phyloP scores from a whole-genome alignment of 139 green algal species.

The Eudorina sp. region DNA sequence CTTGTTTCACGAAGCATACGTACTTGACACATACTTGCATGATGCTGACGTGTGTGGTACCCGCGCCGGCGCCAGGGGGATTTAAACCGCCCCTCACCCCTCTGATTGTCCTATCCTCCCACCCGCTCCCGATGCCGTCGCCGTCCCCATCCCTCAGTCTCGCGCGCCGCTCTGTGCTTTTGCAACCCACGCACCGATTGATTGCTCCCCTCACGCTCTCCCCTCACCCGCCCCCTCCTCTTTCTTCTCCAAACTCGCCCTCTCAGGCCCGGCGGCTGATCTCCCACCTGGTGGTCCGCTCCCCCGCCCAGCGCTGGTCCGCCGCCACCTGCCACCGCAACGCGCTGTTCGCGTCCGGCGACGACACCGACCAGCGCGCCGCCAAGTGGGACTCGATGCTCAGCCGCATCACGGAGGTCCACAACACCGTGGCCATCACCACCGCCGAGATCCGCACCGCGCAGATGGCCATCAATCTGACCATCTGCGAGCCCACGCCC shows the following conservation, averaged over 20 bases:
- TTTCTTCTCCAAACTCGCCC: neutral
- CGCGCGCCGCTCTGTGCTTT: too few relatives aligned
- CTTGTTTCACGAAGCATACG: too few relatives aligned
- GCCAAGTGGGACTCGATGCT: conserved; percentile 31
- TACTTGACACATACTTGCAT: too few relatives aligned
- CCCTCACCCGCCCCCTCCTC: too few relatives aligned
- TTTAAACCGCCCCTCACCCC: too few relatives aligned
- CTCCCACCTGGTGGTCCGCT: conserved; percentile 31
- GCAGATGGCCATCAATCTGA: conserved; percentile 42
- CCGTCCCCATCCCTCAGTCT: too few relatives aligned
- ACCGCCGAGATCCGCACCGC: conserved; percentile 35
- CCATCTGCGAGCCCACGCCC: conserved; percentile 23
- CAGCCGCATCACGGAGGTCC: neutral
- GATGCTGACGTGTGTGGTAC: too few relatives aligned
- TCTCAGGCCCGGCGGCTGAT: conserved; percentile 37
- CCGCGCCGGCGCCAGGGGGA: too few relatives aligned
- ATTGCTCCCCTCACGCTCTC: too few relatives aligned
- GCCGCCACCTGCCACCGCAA: conserved; percentile 35
- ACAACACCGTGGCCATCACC: conserved; percentile 18
- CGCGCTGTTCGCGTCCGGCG: conserved; percentile 22
- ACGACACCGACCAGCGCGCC: conserved; percentile 45
- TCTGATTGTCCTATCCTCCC: too few relatives aligned
- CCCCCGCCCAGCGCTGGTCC: conserved; percentile 32
- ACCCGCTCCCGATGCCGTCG: too few relatives aligned
- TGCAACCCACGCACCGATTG: too few relatives aligned